Percentiles rank a stretch among this genome's conserved stretches.
phyloP scores from a whole-genome alignment of 1,139 yeast species.

The Suhomyces guaymorum region DNA sequence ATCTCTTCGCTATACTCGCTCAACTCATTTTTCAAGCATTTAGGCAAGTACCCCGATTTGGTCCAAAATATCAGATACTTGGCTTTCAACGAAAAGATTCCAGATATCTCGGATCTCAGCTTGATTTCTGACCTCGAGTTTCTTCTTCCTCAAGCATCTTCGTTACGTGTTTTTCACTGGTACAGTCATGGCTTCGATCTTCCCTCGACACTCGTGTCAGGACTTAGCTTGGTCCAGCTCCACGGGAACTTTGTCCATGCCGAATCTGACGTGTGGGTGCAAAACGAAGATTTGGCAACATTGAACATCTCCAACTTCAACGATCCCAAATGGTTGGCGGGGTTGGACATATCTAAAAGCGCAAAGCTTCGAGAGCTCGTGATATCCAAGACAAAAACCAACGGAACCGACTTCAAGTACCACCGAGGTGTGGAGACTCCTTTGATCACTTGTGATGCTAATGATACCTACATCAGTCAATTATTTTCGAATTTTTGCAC shows the following conservation, averaged over 20 bases:
- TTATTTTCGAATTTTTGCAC: constrained; percentile 2
- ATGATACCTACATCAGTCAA: constrained; percentile 2
- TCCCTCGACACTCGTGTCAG: constrained; percentile 9
- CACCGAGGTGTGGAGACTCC: constrained; percentile 1
- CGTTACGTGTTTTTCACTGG: constrained; percentile 18
- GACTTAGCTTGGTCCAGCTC: constrained; percentile 9
- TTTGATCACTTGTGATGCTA: not conserved
- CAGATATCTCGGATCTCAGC: constrained; percentile 15
- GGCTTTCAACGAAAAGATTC: constrained; percentile 14
- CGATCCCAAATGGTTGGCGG: constrained; percentile 5
- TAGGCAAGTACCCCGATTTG: constrained; percentile 4
- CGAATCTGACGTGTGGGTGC: not conserved
- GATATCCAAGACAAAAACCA: constrained; percentile 10
- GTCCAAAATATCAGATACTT: constrained; percentile 10
- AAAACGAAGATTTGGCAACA: constrained; percentile 2
- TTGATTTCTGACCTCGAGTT: constrained; percentile 10
- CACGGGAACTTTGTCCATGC: constrained; percentile 13
- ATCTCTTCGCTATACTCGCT: constrained; percentile 17
- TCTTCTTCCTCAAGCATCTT: constrained; percentile 11
- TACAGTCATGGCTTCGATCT: constrained; percentile 13
- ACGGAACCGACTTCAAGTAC: constrained; percentile 6
- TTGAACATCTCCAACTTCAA: constrained; percentile 10
- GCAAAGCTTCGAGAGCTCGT: constrained; percentile 11
- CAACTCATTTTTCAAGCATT: constrained; percentile 16
- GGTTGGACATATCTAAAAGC: constrained; percentile 8